Evolutionary conservation across 176 grass and related monocot genomes (phyloP), one percentile per base, ranked within the genome.

Genomic region (Eremochloa ophiuroides): DNA sequence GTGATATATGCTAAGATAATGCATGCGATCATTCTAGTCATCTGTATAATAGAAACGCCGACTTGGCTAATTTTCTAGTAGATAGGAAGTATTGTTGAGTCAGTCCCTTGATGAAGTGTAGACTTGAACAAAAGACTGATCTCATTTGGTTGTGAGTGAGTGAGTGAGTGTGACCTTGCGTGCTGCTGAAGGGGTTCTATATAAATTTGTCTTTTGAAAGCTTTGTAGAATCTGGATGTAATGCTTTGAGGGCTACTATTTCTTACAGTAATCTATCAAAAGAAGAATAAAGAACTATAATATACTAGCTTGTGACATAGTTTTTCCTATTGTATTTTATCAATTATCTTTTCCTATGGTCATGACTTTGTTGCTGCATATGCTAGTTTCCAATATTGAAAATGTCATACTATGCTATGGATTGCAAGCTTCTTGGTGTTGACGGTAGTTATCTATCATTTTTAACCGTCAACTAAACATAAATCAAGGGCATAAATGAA

Each of bases 21-120:
- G 79, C 90, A 92, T 92, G 90, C 89, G 90, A 80, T n/a, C n/a
- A n/a, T 89, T 79, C 79, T 74, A 80, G 75, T 38, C 82, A 77
- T 91, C 61, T 92, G 43, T 83, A 62, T 55, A 71, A 42, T 40
- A 79, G 83, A 55, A 83, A 79, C 31, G 30, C 80, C 86, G 83
- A 89, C 69, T 89, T 80, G 90, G 29, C 63, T 41, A 41, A 59
- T 83, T 80, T 33, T 86, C 72, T 92, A 80, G 48, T 81, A 80
- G 67, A 56, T 67, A 48, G 22, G 30, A 60, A 67, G 83, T 78
- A 86, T 67, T 83, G 38, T 86, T 82, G 73, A 64, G 86, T 89
- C 83, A 65, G 66, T 89, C 71, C 39, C 73, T 73, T 77, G 78
- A 85, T 89, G 73, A 76, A 81, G 73, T 85, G 75, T 78, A 64